phyloP scores from a whole-genome alignment of 2,329 filamentous ascomycete genomes.

The Piedraia hortae region DNA sequence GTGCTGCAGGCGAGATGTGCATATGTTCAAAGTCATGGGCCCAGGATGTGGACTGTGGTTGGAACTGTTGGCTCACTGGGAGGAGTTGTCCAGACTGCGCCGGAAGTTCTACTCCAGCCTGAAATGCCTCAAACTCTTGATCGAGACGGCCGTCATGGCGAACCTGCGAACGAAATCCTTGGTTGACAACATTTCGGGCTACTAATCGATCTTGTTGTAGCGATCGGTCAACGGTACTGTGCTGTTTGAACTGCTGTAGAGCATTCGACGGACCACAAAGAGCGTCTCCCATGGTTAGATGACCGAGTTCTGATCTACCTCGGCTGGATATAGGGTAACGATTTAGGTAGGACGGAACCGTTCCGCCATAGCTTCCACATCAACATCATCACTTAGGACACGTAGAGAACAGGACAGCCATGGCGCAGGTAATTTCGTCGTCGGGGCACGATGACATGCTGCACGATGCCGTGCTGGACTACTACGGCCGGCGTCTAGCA shows the following conservation, averaged over 20 bases:
- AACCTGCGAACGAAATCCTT: constrained; percentile 36
- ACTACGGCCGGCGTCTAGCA: constrained; percentile 85
- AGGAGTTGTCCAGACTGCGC: constrained; percentile 15
- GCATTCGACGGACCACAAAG: constrained; percentile 52
- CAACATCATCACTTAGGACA: neutral
- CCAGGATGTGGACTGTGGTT: too few species aligned
- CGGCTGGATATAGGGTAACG: neutral
- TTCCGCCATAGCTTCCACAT: too few species aligned
- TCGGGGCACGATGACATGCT: constrained; percentile 98
- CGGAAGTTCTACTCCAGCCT: constrained; percentile 19
- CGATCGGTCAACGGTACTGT: constrained; percentile 38
- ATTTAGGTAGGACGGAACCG: too few species aligned
- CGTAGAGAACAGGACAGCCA: constrained; percentile 10
- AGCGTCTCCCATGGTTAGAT: constrained; percentile 8
- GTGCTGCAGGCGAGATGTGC: constrained; percentile 16
- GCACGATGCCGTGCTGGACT: constrained; percentile 95
- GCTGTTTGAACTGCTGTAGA: constrained; percentile 44
- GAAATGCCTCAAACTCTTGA: constrained; percentile 42
- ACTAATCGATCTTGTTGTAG: constrained; percentile 44
- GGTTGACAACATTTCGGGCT: constrained; percentile 18
- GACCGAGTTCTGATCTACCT: neutral
- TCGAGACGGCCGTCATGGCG: constrained; percentile 29
- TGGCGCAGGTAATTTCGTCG: constrained; percentile 55
- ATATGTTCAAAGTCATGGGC: constrained; percentile 23
- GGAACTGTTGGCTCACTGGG: constrained; percentile 3